A percentile compares a stretch with the other conserved stretches of the same genome.
These are phyloP conservation scores for Penicillium hordei DNA, from an alignment of 2,329 filamentous ascomycete species.

Conservation along the genomic window DNA sequence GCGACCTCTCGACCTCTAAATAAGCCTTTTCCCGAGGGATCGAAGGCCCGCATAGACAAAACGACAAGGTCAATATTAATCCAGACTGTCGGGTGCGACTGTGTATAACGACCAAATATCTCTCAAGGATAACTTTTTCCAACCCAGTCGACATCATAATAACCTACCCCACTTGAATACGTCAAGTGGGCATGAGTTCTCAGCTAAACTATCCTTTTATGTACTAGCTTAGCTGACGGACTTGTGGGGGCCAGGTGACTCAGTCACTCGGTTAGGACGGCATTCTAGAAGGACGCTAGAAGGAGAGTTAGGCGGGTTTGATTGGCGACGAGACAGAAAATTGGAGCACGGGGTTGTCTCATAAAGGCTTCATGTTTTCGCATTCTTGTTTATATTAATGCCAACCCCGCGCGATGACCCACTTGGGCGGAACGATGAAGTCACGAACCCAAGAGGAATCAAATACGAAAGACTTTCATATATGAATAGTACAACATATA, in stretches of 20 bases:
- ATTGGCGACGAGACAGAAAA: constrained; percentile 8
- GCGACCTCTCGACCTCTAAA: background rate
- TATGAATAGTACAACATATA: no score
- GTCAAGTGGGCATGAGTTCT: background rate
- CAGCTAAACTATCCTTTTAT: background rate
- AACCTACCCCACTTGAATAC: background rate
- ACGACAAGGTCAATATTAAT: background rate
- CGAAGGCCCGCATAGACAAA: background rate
- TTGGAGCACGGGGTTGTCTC: background rate
- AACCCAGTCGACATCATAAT: background rate
- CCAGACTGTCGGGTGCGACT: background rate
- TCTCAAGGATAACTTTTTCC: no score
- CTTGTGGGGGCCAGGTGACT: constrained; percentile 5
- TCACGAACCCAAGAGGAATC: background rate
- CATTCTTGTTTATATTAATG: background rate
- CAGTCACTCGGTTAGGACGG: constrained; percentile 8
- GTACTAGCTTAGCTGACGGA: constrained; percentile 9
- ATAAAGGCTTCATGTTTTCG: constrained; percentile 6
- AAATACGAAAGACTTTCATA: background rate
- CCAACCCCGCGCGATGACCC: constrained; percentile 1
- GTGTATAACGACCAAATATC: background rate
- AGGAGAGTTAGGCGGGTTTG: constrained; percentile 1
- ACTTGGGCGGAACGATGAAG: background rate
- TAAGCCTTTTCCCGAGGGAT: background rate
- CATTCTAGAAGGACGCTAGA: constrained; percentile 32